phyloP scores from a whole-genome alignment of 176 grass and related monocot genomes.

The Carex scoparia region DNA sequence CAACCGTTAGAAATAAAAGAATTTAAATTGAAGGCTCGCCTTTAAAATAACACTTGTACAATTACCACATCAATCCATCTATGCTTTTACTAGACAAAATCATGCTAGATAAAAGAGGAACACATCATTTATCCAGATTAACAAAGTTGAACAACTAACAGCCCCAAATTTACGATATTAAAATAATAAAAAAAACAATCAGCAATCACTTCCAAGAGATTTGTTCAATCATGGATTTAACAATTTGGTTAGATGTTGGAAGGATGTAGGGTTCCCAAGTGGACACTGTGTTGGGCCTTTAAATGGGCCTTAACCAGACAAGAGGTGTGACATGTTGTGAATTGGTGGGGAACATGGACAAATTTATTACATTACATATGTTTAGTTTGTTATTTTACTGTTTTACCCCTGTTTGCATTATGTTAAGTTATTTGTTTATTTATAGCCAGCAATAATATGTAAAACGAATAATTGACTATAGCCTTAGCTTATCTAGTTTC shows the following conservation, averaged over 20 bases:
- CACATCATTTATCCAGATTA: constrained; percentile 11
- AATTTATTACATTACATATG: not conserved
- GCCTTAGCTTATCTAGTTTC: not conserved
- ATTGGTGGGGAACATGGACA: not conserved
- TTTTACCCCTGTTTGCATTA: not conserved
- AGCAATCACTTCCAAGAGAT: constrained; percentile 12
- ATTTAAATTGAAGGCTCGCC: not conserved
- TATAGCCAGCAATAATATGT: not conserved
- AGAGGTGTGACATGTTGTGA: not conserved
- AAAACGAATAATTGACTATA: not conserved
- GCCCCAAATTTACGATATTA: not conserved
- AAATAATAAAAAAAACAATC: not conserved
- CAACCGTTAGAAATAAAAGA: not conserved
- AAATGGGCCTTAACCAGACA: not conserved
- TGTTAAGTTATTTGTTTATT: not conserved
- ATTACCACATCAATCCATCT: not conserved
- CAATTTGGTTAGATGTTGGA: not conserved
- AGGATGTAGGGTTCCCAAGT: not conserved
- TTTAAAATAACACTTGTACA: constrained; percentile 11
- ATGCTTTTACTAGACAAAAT: constrained; percentile 2
- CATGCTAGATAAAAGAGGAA: not conserved
- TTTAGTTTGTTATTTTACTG: not conserved
- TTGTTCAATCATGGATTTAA: constrained; percentile 12
- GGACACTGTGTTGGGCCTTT: not conserved
- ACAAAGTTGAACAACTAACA: not conserved